Percentiles rank a stretch among this genome's conserved stretches.
Conservation (phyloP, 768 basidiomycete genomes). For the Calocybe cyanea region DNA sequence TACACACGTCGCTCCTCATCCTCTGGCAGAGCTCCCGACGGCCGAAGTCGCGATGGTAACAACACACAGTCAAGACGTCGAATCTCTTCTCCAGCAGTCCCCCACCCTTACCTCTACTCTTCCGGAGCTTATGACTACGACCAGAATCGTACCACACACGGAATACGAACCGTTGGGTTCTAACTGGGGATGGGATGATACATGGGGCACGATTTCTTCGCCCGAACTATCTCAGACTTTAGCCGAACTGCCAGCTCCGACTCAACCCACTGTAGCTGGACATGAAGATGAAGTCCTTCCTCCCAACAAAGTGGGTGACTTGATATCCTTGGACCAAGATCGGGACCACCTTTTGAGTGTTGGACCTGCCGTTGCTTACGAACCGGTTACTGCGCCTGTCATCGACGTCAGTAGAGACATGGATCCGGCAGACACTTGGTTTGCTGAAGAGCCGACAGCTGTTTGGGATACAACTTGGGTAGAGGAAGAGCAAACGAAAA, state of each 20-base stretch:
- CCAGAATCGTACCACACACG: background rate
- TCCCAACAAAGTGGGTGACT: constrained; percentile 3
- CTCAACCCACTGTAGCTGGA: background rate
- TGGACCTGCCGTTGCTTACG: background rate
- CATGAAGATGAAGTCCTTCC: background rate
- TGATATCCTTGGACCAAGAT: constrained; percentile 7
- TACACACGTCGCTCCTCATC: too few relatives aligned
- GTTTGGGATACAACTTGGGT: constrained; percentile 13
- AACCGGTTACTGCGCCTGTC: background rate
- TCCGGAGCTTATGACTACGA: background rate
- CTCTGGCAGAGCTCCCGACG: background rate
- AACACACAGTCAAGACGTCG: background rate
- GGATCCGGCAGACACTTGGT: constrained; percentile 18
- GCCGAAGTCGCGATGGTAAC: background rate
- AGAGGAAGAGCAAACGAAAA: background rate
- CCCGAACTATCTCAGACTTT: background rate
- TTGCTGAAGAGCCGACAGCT: constrained; percentile 15
- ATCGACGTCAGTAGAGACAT: constrained; percentile 3
- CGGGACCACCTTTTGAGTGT: background rate
- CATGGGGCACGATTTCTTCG: constrained; percentile 9
- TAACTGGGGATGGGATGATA: constrained; percentile 12
- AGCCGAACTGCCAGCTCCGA: background rate
- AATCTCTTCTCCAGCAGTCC: background rate
- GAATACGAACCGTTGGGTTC: constrained; percentile 1
- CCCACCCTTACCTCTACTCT: background rate